Evolutionary conservation across 495 filamentous ascomycete genomes (phyloP), one percentile per base, ranked within the genome.

Genomic region (Penicillium longicatenatum): DNA sequence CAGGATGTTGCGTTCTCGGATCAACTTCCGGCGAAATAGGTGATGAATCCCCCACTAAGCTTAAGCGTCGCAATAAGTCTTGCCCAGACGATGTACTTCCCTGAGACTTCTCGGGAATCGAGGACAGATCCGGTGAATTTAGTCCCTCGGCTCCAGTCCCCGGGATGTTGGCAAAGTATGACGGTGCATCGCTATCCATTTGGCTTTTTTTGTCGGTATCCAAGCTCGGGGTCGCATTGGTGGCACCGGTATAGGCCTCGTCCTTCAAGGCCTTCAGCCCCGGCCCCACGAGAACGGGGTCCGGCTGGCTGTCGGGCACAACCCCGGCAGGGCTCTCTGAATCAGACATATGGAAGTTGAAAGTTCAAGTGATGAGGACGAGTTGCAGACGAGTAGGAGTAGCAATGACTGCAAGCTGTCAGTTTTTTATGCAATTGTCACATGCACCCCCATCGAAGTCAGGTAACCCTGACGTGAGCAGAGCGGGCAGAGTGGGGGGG

Each of bases 21-120:
- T 88, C 82, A 4, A 75, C 70, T 54, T 87, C 72, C 16, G 83
- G 81, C 35, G 82, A 76, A 30, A 69, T 68, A 30, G 74, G 73
- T 8, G 63, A 65, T 21, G 57, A 48, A 12, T 71, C 62, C 8
- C 70, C 66, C 7, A 78, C 74, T 30, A 85, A 63, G 63, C 84
- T 90, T 65, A 90, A 71, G 21, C 86, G 82, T 19, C 84, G 83
- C 39, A 91, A 66, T 19, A 89, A 75, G 12, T 92, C 86, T 12
- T 78, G 74, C 51, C 83, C 79, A 2, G 75, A 78, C 16, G 79
- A 81, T 35, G 82, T 81, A 19, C 76, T 79, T 4, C 74, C 16
- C 22, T 33, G 77, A 16, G 79, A 70, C 59, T 85, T 71, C 50
- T 74, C 54, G 61, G 65, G 64, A 67, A 76, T 57, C 67, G 75